Conservation (phyloP, 345 rosid species). For the Camelina hispida region DNA sequence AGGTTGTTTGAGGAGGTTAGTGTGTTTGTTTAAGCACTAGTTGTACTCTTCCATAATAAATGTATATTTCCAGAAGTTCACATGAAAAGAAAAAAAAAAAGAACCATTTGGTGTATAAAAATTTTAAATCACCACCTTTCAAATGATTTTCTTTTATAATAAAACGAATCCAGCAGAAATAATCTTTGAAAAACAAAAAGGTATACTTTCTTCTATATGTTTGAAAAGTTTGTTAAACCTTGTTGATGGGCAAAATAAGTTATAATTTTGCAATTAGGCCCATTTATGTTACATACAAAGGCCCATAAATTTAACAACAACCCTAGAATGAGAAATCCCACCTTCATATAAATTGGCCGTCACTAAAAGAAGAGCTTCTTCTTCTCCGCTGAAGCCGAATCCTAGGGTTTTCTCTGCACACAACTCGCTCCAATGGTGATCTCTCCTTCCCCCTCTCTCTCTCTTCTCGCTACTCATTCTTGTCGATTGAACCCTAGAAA, state of each 20-base stretch:
- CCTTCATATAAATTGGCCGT: slow-evolving; percentile 27
- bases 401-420: slow-evolving; percentile 36
- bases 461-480: neutral
- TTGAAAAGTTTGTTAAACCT: neutral
- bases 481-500: neutral
- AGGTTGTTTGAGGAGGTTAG: too few species aligned
- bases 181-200: too few species aligned
- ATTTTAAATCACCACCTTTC: too few species aligned
- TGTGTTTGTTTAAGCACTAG: too few species aligned
- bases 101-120: too few species aligned
- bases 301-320: slow-evolving; percentile 29
- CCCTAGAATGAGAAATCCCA: slow-evolving; percentile 33
- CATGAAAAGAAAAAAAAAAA: too few species aligned
- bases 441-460: neutral
- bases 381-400: slow-evolving; percentile 28
- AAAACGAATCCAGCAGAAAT: too few species aligned
- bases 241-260: neutral
- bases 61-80: too few species aligned
- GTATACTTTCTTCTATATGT: too few species aligned
- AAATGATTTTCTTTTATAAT: too few species aligned
- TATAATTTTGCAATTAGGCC: neutral
- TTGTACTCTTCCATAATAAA: too few species aligned
- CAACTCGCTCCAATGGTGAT: slow-evolving; percentile 49
- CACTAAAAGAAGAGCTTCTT: neutral
- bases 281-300: neutral